Base-by-base conservation (phyloP, 192 early-diverging fungal species). In the Entomortierella beljakovae region DNA sequence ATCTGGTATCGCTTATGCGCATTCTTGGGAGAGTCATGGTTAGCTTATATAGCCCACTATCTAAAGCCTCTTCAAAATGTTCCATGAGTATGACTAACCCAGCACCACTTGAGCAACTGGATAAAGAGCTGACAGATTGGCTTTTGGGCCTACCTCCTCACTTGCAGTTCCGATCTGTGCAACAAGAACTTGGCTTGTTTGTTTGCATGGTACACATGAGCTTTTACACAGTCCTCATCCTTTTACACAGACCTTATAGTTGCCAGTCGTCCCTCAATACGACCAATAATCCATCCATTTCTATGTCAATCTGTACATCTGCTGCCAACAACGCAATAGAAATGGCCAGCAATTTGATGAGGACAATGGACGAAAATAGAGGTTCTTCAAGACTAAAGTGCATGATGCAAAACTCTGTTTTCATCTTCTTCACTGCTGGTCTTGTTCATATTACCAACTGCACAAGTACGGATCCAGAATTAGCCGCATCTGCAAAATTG, bases 231-330 rank as follows among this genome's bases (percentile, higher is more conserved):
- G 72, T 81, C 18, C 63, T 89, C 23, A 89, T 86, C 53, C 56
- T 89, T 35, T 48, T 89, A 18, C 88, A 89, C 55, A 80, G 85
- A 29, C 84, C 88, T 3, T 89, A 86, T 64, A 89, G 66, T 62
- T 70, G 71, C 69, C 65, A 62, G 3, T 57, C 66, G 1, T 57
- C 51, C 6, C 67, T 56, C 32, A 58, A 66, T 18, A 55, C 67
- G 3, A 23, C 46, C 8, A 70, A 79, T 34, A 62, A 70, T 22
- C 67, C 75, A n/a, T 64, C 67, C n/a, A 79, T 79, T 38, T 84
- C 82, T 2, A 48, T 81, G 38, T 77, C 73, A 0, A 84, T 84
- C 28, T 84, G 82, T 50, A 84, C 82, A 0, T 81, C 70, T 43
- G 82, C 82, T 1, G 82, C 82, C 15, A 84, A 84, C 53, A 81